Conservation (phyloP, 2,329 filamentous ascomycete genomes). For the Ophiostoma tasmaniense region DNA sequence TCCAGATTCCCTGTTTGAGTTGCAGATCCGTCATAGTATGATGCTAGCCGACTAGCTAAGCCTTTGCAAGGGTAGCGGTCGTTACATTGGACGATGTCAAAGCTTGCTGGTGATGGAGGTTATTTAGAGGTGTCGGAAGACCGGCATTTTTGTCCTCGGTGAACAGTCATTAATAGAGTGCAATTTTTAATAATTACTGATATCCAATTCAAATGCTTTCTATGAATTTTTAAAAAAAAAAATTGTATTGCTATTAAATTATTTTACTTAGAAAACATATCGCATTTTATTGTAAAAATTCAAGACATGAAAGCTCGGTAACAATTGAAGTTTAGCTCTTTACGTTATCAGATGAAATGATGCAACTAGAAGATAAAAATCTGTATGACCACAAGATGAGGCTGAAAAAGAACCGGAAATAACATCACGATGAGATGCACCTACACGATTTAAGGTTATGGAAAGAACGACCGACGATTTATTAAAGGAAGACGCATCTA, state of each 20-base stretch:
- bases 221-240: too few relatives aligned
- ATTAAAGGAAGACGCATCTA: not conserved
- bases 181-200: too few relatives aligned
- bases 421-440: not conserved
- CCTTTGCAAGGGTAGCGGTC: not conserved
- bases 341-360: too few relatives aligned
- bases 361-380: not conserved
- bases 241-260: too few relatives aligned
- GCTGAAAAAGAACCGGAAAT: not conserved
- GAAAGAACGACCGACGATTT: not conserved
- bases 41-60: slow-evolving; percentile 1
- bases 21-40: not conserved
- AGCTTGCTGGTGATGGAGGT: not conserved
- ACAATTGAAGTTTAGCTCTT: too few relatives aligned
- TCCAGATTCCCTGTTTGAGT: not conserved
- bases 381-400: not conserved
- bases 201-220: too few relatives aligned
- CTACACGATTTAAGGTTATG: not conserved
- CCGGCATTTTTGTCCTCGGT: not conserved
- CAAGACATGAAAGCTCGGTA: too few relatives aligned
- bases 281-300: too few relatives aligned
- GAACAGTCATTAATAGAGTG: not conserved
- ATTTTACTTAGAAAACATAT: too few relatives aligned
- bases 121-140: not conserved
- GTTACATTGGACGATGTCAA: not conserved